These are phyloP conservation scores for Chrysanthemum lavandulifolium DNA, from an alignment of 129 eudicot species.

Conservation along the genomic window DNA sequence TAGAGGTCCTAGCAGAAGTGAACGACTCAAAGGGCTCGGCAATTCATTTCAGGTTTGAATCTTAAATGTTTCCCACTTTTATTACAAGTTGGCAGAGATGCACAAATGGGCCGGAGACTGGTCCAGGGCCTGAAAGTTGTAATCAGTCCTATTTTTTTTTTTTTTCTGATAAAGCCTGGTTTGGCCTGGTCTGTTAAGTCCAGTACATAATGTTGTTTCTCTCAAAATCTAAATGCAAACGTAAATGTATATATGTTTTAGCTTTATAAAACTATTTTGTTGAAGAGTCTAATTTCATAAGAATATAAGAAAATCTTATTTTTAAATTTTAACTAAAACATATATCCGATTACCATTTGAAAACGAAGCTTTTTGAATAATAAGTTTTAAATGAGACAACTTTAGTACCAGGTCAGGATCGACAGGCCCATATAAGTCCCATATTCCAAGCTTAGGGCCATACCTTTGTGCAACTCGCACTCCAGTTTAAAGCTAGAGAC, in stretches of 20 bases:
- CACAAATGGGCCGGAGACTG: no score
- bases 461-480: neutral
- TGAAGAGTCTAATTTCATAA: no score
- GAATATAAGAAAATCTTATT: no score
- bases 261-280: no score
- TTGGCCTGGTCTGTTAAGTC: neutral
- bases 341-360: no score
- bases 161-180: neutral
- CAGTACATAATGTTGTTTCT: neutral
- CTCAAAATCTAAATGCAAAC: neutral
- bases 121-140: neutral
- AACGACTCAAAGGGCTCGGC: slow-evolving; percentile 41
- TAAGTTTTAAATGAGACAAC: neutral
- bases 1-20: slow-evolving; percentile 32
- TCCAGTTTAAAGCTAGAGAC: no score
- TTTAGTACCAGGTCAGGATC: neutral
- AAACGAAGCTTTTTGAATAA: no score
- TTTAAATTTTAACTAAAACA: no score
- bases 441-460: neutral
- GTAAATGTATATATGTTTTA: no score
- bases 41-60: slow-evolving; percentile 42
- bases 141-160: neutral
- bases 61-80: neutral
- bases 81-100: neutral
- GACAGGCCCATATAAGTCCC: neutral